Percentiles rank a stretch among this genome's conserved stretches.
Conservation (phyloP, 345 rosid species). For the Syzygium oleosum region DNA sequence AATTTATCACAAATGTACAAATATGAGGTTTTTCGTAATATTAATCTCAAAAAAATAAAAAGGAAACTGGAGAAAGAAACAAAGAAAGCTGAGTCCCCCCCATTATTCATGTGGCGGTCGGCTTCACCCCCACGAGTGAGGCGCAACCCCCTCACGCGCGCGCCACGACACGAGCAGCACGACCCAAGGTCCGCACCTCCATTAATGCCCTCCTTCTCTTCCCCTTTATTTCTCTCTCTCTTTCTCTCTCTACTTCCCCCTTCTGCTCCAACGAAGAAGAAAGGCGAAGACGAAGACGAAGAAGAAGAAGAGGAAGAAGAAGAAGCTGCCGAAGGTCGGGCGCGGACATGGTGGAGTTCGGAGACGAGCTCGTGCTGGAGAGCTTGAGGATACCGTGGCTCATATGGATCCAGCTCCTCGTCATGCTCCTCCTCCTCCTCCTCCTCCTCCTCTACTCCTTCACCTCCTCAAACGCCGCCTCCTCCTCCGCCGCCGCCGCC, state of each 20-base stretch:
- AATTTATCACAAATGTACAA: too few relatives aligned
- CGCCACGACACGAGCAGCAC: neutral
- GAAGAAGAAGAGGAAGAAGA: neutral
- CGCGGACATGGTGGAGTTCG: constrained; percentile 33
- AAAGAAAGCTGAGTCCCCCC: too few relatives aligned
- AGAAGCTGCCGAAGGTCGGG: neutral
- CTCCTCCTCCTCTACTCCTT: constrained; percentile 42
- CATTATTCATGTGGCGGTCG: neutral
- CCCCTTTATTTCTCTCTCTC: neutral
- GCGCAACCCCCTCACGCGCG: neutral
- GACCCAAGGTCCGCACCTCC: neutral
- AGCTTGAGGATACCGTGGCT: constrained; percentile 67
- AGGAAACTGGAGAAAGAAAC: too few relatives aligned
- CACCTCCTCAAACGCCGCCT: constrained; percentile 5
- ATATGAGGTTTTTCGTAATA: too few relatives aligned
- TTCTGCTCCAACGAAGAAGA: neutral
- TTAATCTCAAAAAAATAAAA: too few relatives aligned
- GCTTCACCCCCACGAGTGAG: neutral
- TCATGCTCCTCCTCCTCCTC: constrained; percentile 49
- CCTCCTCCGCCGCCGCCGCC: neutral
- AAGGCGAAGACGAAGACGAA: neutral
- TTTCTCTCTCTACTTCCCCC: neutral
- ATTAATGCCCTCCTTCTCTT: neutral
- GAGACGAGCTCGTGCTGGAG: constrained; percentile 44
- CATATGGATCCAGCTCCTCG: constrained; percentile 65